A percentile compares a stretch with the other conserved stretches of the same genome.
phyloP scores from a whole-genome alignment of 305 asterid genomes.

The Rubia tinctorum region DNA sequence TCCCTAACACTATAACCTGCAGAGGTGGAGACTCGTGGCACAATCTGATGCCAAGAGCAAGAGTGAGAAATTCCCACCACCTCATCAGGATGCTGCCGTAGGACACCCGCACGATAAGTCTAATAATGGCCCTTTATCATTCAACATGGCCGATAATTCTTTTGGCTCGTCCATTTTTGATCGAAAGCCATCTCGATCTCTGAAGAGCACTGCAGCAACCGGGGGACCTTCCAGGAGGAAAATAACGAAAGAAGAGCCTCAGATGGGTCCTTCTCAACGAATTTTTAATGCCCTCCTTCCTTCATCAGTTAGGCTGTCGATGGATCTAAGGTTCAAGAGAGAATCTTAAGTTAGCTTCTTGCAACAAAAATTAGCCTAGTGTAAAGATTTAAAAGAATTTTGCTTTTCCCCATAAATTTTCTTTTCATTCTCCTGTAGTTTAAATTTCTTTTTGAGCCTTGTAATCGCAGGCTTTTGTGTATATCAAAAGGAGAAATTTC shows the following conservation, averaged over 20 bases:
- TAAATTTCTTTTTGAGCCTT: conserved; percentile 16
- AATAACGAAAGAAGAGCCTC: conserved; percentile 47
- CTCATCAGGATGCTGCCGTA: conserved; percentile 87
- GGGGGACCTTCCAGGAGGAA: conserved; percentile 47
- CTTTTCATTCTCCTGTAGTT: background rate
- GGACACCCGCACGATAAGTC: conserved; percentile 51
- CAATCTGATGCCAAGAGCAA: conserved; percentile 68
- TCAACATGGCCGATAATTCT: conserved; percentile 50
- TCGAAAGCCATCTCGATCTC: conserved; percentile 48
- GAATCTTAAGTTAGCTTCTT: conserved; percentile 52
- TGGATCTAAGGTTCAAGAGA: conserved; percentile 63
- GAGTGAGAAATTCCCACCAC: conserved; percentile 97
- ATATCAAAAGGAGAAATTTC: background rate
- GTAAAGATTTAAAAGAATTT: conserved; percentile 9
- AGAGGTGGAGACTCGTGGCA: conserved; percentile 70
- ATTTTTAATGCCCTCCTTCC: conserved; percentile 65
- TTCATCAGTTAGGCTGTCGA: conserved; percentile 52
- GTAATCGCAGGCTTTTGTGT: conserved; percentile 11
- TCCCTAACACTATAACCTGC: conserved; percentile 21
- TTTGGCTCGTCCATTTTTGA: conserved; percentile 45
- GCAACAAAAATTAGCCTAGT: conserved; percentile 36
- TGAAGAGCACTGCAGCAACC: conserved; percentile 29
- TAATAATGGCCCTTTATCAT: conserved; percentile 48
- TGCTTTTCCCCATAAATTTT: background rate
- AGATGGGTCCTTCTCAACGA: conserved; percentile 48